phyloP scores from a whole-genome alignment of 2,329 filamentous ascomycete genomes.

The Ophiognomonia clavigignenti-juglandacearum region DNA sequence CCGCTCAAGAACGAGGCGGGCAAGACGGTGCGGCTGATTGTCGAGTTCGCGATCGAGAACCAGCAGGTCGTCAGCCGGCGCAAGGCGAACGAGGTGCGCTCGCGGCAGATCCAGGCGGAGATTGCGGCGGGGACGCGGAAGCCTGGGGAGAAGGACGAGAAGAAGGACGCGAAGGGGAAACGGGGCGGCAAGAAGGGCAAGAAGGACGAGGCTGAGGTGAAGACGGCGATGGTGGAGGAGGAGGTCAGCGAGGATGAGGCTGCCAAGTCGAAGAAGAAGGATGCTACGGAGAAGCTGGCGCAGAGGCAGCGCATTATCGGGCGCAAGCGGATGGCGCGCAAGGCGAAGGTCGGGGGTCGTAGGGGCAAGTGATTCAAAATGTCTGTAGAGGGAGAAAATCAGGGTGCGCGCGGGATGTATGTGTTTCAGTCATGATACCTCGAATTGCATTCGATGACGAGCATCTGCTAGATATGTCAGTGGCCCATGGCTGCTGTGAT shows the following conservation, averaged over 20 bases:
- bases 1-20: constrained; percentile 57
- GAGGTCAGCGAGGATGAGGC: not conserved
- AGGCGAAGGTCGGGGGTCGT: constrained; percentile 42
- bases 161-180: constrained; percentile 15
- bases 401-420: not conserved
- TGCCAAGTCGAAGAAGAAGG: constrained; percentile 18
- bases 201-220: constrained; percentile 16
- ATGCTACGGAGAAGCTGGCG: constrained; percentile 30
- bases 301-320: constrained; percentile 73
- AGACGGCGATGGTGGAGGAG: constrained; percentile 18
- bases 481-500: too few relatives aligned
- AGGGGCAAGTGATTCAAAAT: not conserved
- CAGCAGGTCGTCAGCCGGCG: constrained; percentile 88
- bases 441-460: not conserved
- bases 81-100: constrained; percentile 52
- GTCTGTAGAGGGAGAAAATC: too few relatives aligned
- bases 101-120: constrained; percentile 16
- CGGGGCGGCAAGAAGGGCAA: constrained; percentile 29
- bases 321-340: constrained; percentile 75
- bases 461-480: too few relatives aligned
- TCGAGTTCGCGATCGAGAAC: constrained; percentile 98
- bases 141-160: constrained; percentile 10
- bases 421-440: not conserved
- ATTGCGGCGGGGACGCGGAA: not conserved
- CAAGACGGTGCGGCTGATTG: constrained; percentile 83